phyloP scores from a whole-genome alignment of 2,329 filamentous ascomycete species.

The Hypoxylon sp. region DNA sequence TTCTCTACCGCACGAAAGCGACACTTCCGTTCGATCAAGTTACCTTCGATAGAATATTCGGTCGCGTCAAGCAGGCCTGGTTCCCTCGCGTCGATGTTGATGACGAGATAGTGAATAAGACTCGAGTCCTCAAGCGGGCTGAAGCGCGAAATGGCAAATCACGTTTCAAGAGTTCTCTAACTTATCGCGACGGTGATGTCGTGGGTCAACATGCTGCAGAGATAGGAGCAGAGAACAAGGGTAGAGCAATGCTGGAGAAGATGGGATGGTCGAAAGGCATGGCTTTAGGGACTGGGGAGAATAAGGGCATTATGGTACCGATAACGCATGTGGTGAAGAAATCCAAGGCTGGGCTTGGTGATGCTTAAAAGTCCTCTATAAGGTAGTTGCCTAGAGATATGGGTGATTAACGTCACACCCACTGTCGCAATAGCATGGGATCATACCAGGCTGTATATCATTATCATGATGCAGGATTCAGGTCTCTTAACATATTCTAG shows the following conservation, averaged over 20 bases:
- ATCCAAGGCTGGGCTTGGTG: slow-evolving; percentile 86
- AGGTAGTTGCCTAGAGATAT: neutral
- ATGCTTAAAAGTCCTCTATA: slow-evolving; percentile 41
- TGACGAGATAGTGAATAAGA: slow-evolving; percentile 50
- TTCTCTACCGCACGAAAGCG: slow-evolving; percentile 79
- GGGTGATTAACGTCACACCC: neutral
- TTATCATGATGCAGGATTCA: neutral
- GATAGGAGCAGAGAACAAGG: slow-evolving; percentile 84
- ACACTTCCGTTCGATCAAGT: slow-evolving; percentile 74
- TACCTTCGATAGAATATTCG: slow-evolving; percentile 65
- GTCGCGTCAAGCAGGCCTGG: slow-evolving; percentile 67
- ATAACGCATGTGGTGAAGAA: slow-evolving; percentile 90
- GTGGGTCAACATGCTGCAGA: slow-evolving; percentile 90
- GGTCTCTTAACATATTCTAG: neutral
- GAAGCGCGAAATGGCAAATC: slow-evolving; percentile 52
- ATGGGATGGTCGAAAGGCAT: slow-evolving; percentile 97
- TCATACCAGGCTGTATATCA: slow-evolving; percentile 1
- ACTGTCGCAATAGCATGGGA: slow-evolving; percentile 7
- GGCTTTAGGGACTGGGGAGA: slow-evolving; percentile 83
- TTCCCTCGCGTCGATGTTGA: slow-evolving; percentile 67
- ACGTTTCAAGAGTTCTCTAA: slow-evolving; percentile 58
- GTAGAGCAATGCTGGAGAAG: slow-evolving; percentile 90
- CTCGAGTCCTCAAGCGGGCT: slow-evolving; percentile 45
- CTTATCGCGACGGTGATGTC: slow-evolving; percentile 86
- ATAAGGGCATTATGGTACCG: slow-evolving; percentile 89